Evolutionary conservation across 1,284 basidiomycete genomes (phyloP).

Genomic region (Fomitiporia mediterranea): DNA sequence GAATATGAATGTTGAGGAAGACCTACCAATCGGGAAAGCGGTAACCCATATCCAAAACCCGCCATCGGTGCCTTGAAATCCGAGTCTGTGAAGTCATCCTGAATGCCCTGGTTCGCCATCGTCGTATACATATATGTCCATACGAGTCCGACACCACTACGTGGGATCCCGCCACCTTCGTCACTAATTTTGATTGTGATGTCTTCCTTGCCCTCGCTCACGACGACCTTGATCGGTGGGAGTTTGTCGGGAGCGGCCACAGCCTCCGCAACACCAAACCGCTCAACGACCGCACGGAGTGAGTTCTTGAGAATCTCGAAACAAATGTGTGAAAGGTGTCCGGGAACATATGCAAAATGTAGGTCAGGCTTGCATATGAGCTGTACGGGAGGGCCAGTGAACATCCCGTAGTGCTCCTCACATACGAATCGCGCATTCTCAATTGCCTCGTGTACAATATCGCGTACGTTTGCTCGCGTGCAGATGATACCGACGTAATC

Average conservation of each 20-base stretch:
- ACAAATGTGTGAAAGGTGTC: constrained; percentile 92
- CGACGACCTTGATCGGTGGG: constrained; percentile 96
- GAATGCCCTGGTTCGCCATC: constrained; percentile 86
- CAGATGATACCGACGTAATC: constrained; percentile 99
- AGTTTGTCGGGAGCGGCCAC: constrained; percentile 44
- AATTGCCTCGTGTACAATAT: constrained; percentile 97
- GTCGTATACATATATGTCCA: constrained; percentile 99
- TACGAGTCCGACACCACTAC: constrained; percentile 90
- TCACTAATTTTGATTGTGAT: constrained; percentile 98
- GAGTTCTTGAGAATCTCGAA: constrained; percentile 99
- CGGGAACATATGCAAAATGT: constrained; percentile 94
- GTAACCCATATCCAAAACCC: constrained; percentile 93
- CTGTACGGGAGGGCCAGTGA: constrained; percentile 95
- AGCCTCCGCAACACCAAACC: constrained; percentile 81
- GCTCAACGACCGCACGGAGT: constrained; percentile 93
- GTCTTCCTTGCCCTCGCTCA: constrained; percentile 92
- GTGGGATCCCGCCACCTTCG: constrained; percentile 94
- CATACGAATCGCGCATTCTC: constrained; percentile 98
- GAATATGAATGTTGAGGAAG: constrained; percentile 1
- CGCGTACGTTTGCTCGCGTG: constrained; percentile 90
- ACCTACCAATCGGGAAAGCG: constrained; percentile 81
- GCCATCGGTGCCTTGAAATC: constrained; percentile 99
- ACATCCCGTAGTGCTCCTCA: constrained; percentile 96
- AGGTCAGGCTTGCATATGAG: constrained; percentile 90
- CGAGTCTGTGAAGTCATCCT: constrained; percentile 82